Conservation (phyloP, 2,329 filamentous ascomycete genomes). For the Trichoderma sp. region DNA sequence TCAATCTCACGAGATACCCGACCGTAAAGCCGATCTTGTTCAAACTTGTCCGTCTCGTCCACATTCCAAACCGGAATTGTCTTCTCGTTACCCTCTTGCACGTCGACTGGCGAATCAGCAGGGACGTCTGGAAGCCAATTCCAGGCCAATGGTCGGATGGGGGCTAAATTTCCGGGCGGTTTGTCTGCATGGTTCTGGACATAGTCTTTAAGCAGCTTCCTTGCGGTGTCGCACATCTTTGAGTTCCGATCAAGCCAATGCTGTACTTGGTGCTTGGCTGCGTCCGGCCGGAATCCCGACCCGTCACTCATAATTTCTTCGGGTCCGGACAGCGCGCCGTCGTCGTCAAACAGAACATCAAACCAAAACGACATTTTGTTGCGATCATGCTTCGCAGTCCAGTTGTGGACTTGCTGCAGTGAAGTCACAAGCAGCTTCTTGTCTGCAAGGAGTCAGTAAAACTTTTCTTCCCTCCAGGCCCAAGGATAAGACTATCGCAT, state of each 20-base stretch:
- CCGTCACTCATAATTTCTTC: slow-evolving; percentile 58
- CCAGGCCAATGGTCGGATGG: slow-evolving; percentile 57
- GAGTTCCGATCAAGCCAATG: slow-evolving; percentile 67
- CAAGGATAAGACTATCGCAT: slow-evolving; percentile 37
- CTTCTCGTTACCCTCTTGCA: slow-evolving; percentile 47
- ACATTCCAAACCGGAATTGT: slow-evolving; percentile 55
- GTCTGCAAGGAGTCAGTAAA: slow-evolving; percentile 46
- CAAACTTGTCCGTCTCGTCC: slow-evolving; percentile 59
- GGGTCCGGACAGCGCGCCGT: slow-evolving; percentile 50
- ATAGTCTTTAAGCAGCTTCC: slow-evolving; percentile 59
- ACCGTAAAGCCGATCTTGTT: slow-evolving; percentile 62
- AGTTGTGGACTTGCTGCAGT: slow-evolving; percentile 69
- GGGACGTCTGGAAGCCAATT: slow-evolving; percentile 56
- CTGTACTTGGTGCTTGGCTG: slow-evolving; percentile 63
- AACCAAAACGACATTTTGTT: slow-evolving; percentile 74
- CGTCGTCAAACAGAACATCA: slow-evolving; percentile 66
- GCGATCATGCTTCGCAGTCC: slow-evolving; percentile 69
- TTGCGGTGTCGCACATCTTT: slow-evolving; percentile 60
- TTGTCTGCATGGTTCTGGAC: slow-evolving; percentile 53
- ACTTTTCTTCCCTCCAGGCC: neutral
- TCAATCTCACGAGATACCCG: slow-evolving; percentile 68
- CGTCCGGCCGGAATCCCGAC: slow-evolving; percentile 57
- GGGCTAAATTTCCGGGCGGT: slow-evolving; percentile 54
- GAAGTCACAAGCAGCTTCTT: slow-evolving; percentile 69
- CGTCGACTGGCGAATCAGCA: slow-evolving; percentile 38